phyloP scores from a whole-genome alignment of 305 asterid species.

The Stenogyne calaminthoides region DNA sequence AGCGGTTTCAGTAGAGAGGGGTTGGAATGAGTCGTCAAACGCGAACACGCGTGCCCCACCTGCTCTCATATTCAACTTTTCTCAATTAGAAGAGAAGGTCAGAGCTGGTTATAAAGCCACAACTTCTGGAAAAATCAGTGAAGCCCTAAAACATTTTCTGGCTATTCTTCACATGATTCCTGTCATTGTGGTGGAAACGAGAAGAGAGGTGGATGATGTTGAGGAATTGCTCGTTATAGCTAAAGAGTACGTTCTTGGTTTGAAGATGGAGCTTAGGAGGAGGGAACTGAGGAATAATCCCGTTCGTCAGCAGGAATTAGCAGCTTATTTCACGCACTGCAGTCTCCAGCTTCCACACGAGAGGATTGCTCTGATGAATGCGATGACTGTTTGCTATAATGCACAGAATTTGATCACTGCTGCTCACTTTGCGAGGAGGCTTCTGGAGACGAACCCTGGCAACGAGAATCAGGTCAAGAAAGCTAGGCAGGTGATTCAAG shows the following conservation, averaged over 20 bases:
- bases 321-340: constrained; percentile 96
- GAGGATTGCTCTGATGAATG: constrained; percentile 74
- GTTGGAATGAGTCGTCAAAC: constrained; percentile 71
- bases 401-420: constrained; percentile 70
- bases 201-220: constrained; percentile 91
- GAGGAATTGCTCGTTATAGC: constrained; percentile 74
- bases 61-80: constrained; percentile 63
- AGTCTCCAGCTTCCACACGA: constrained; percentile 78
- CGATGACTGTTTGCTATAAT: constrained; percentile 75
- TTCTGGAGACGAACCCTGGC: constrained; percentile 79
- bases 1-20: constrained; percentile 69
- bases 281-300: constrained; percentile 71
- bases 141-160: constrained; percentile 65
- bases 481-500: constrained; percentile 80
- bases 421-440: constrained; percentile 77
- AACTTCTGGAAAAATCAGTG: constrained; percentile 77
- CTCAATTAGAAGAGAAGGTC: constrained; percentile 81
- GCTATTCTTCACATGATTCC: constrained; percentile 80
- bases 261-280: constrained; percentile 87
- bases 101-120: constrained; percentile 79
- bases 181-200: constrained; percentile 76
- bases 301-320: constrained; percentile 86
- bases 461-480: constrained; percentile 59
- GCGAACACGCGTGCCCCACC: constrained; percentile 86
- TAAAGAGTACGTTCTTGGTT: constrained; percentile 74